Conservation (phyloP, 2,329 filamentous ascomycete species). For the Whalleya microplaca region DNA sequence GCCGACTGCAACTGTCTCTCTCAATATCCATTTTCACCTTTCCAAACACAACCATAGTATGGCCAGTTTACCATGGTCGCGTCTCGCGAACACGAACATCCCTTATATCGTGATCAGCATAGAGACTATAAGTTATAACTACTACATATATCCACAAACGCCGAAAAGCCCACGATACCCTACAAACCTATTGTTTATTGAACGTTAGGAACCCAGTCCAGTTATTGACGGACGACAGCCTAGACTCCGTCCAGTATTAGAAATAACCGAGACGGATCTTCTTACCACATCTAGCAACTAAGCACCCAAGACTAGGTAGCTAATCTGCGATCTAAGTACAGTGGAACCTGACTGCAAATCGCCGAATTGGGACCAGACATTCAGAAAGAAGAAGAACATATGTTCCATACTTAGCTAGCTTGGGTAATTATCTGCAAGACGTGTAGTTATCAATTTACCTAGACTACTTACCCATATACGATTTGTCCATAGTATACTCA, state of each 20-base stretch:
- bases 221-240: neutral
- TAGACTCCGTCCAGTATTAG: neutral
- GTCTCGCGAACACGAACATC: neutral
- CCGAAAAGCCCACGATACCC: neutral
- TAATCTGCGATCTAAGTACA: neutral
- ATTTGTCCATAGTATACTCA: neutral
- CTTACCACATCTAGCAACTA: neutral
- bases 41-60: neutral
- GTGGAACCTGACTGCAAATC: neutral
- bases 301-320: neutral
- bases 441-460: too few relatives aligned
- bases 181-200: constrained; percentile 13
- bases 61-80: neutral
- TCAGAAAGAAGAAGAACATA: neutral
- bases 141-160: neutral
- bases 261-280: neutral
- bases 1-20: neutral
- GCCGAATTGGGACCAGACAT: neutral
- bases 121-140: neutral
- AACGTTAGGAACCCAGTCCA: neutral
- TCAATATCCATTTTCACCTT: neutral
- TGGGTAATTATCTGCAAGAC: neutral
- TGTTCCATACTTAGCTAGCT: neutral
- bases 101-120: neutral
- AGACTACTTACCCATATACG: too few relatives aligned